Conservation (phyloP, 2,329 filamentous ascomycete genomes). For the Cercospora sp. region DNA sequence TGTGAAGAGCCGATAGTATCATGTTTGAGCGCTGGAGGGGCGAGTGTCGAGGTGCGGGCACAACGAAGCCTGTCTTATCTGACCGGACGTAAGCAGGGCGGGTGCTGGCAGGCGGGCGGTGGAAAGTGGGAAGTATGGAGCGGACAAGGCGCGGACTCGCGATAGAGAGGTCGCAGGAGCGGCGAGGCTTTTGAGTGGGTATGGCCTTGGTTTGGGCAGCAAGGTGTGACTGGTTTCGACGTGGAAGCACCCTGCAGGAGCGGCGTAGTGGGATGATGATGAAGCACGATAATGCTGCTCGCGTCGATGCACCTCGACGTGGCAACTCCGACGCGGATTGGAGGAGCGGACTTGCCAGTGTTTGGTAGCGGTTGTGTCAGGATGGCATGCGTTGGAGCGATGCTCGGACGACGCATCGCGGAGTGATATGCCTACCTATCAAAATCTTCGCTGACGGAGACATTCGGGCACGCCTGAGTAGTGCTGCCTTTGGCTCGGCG, state of each 20-base stretch:
- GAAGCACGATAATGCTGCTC: constrained; percentile 1
- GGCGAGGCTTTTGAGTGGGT: background rate
- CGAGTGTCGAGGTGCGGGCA: background rate
- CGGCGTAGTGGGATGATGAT: background rate
- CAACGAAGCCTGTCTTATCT: constrained; percentile 20
- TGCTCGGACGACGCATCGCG: background rate
- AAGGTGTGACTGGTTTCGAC: constrained; percentile 9
- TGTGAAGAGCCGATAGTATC: constrained; percentile 31
- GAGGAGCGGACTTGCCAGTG: background rate
- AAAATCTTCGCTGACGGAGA: constrained; percentile 8
- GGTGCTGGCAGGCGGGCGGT: constrained; percentile 1
- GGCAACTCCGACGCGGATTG: constrained; percentile 1
- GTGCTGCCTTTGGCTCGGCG: constrained; percentile 8
- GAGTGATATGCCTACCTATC: background rate
- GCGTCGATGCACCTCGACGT: constrained; percentile 4
- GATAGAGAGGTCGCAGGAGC: background rate
- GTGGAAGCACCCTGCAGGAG: constrained; percentile 12
- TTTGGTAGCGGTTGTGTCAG: constrained; percentile 3
- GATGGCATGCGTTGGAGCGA: background rate
- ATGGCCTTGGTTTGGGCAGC: constrained; percentile 3
- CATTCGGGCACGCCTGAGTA: constrained; percentile 6
- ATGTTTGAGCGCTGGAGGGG: constrained; percentile 27
- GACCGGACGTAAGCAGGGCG: background rate
- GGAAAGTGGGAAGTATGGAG: constrained; percentile 13
- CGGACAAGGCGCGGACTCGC: constrained; percentile 3